Evolutionary conservation across 164 flowering plant genomes (phyloP), one percentile per base, ranked within the genome.

Genomic region (Macadamia tetraphylla): DNA sequence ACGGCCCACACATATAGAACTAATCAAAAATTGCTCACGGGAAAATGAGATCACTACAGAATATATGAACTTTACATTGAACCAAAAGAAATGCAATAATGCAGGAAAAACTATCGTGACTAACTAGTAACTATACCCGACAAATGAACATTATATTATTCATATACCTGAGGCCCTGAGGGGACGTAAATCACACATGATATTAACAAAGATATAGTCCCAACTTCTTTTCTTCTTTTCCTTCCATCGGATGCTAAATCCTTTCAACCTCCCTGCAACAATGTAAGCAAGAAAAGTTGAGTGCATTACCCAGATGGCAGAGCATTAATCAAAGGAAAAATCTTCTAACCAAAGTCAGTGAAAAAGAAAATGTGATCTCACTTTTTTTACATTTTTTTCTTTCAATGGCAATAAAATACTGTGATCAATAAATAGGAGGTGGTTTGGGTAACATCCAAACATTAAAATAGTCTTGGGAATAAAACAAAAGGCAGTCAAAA

Each of bases 221-320:
- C 63, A 29, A 17, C 49, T 67, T 46, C 43, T 35, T 17, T 49
- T 51, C 64, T 51, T 43, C 59, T 43, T 48, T 23, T 44, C 31
- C 35, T 53, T 67, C 55, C 57, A 42, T 65, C 52, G 53, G 59
- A 15, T 46, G 35, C 46, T 35, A 59, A 11, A 31, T 58, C 69
- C 44, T 9, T 29, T 66, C 23, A 55, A 55, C 67, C 66, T 35
- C 5, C 29, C 68, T 68, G 74, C 10, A 64, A 57, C 40, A 55
- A 18, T 35, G 31, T 23, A 9, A 23, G 58, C 59, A 46, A 9
- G 57, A 17, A 58, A n/a, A 29, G 17, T 11, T 11, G 65, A 56
- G 55, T 35, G 3, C 62, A 56, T 63, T 62, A 78, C 1, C 67
- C 77, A 23, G 66, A 78, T 67, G 79, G 71, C 81, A 76, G 69